phyloP scores from a whole-genome alignment of 306 rosid genomes.

The Inga oerstediana region DNA sequence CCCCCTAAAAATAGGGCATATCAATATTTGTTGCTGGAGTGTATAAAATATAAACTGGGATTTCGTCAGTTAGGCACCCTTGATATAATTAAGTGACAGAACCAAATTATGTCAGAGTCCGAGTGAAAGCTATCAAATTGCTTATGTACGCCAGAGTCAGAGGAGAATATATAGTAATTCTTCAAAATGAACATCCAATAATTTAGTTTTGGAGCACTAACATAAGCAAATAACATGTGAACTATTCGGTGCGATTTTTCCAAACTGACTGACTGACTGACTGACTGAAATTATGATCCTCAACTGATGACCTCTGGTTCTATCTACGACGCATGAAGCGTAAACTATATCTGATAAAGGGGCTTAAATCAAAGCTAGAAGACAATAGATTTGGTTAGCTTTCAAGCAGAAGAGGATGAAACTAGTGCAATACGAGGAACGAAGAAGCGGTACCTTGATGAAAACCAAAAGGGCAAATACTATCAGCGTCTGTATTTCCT shows the following conservation, averaged over 20 bases:
- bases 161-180: background rate
- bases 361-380: background rate
- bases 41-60: background rate
- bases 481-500: constrained; percentile 77
- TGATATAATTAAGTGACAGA: background rate
- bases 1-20: background rate
- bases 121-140: background rate
- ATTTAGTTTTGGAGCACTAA: background rate
- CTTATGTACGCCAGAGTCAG: background rate
- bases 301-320: background rate
- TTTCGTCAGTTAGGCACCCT: background rate
- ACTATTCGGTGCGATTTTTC: background rate
- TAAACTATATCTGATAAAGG: background rate
- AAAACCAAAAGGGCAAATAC: constrained; percentile 57
- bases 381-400: background rate
- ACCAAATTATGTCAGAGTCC: background rate
- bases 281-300: background rate
- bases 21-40: background rate
- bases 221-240: background rate
- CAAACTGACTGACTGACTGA: background rate
- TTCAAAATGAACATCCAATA: background rate
- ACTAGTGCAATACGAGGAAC: background rate
- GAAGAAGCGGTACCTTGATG: constrained; percentile 60
- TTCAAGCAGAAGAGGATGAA: background rate
- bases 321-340: background rate